Evolutionary conservation across 257 asterid species (phyloP).

Genomic region (Gentiana dahurica): DNA sequence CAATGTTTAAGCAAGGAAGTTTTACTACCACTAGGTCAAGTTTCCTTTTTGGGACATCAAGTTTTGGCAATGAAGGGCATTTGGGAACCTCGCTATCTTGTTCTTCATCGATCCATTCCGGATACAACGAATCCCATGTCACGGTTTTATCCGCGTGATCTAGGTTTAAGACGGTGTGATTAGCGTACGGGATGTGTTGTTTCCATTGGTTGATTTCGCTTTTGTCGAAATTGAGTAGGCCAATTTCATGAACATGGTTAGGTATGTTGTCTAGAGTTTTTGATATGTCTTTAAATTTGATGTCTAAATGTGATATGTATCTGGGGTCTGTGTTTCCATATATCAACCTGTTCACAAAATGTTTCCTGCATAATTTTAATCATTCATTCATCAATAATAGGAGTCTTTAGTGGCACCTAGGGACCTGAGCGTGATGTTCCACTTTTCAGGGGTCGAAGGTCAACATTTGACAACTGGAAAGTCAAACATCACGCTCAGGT

Average conservation of each 20-base stretch:
- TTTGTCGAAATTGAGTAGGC: constrained; percentile 60
- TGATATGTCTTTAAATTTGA: constrained; percentile 39
- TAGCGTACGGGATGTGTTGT: constrained; percentile 30
- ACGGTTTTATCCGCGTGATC: constrained; percentile 42
- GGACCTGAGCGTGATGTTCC: too few relatives aligned
- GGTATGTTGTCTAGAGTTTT: constrained; percentile 21
- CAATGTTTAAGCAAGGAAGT: constrained; percentile 67
- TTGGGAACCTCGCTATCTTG: constrained; percentile 61
- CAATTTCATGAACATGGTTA: constrained; percentile 22
- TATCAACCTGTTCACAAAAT: constrained; percentile 69
- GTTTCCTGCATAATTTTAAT: constrained; percentile 51
- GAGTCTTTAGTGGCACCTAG: too few relatives aligned
- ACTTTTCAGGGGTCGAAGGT: too few relatives aligned
- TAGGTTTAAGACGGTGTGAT: constrained; percentile 35
- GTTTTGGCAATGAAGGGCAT: constrained; percentile 59
- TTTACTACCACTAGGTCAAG: constrained; percentile 69
- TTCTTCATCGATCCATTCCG: constrained; percentile 96
- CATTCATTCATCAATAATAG: constrained; percentile 4
- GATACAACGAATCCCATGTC: constrained; percentile 68
- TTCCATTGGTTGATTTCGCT: constrained; percentile 51
- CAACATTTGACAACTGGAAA: too few relatives aligned
- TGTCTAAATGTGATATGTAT: constrained; percentile 38
- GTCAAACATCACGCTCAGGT: too few relatives aligned
- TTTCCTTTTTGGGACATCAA: constrained; percentile 41
- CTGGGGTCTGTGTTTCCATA: constrained; percentile 63